Conservation (phyloP, 73 alveolate species). For the Tetrahymena borealis region DNA sequence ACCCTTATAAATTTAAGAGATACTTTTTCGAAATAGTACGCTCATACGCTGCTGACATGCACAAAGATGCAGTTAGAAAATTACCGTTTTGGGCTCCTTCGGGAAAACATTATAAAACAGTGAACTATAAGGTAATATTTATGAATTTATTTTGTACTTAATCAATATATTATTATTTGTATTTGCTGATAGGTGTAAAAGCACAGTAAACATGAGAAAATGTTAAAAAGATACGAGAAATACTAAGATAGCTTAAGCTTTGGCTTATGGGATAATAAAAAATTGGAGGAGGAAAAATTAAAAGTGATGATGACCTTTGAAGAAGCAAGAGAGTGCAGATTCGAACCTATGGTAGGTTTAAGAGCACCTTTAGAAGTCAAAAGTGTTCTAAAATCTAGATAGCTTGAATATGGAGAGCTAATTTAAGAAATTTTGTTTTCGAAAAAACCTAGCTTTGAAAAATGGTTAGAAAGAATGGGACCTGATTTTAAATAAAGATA, state of each 20-base stretch:
- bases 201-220: slow-evolving; percentile 20
- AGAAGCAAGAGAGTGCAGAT: slow-evolving; percentile 90
- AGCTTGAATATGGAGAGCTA: slow-evolving; percentile 12
- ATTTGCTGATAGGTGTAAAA: slow-evolving; percentile 9
- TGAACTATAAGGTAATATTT: slow-evolving; percentile 14
- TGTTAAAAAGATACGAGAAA: neutral
- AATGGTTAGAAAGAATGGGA: slow-evolving; percentile 31
- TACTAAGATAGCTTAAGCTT: slow-evolving; percentile 9
- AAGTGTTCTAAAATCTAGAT: neutral
- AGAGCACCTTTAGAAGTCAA: slow-evolving; percentile 30
- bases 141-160: neutral
- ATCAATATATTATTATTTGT: too few species aligned
- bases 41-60: slow-evolving; percentile 25
- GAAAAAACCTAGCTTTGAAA: slow-evolving; percentile 16
- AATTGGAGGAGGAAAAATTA: slow-evolving; percentile 50
- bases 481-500: slow-evolving; percentile 26
- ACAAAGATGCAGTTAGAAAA: slow-evolving; percentile 22
- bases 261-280: slow-evolving; percentile 48
- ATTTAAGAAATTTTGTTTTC: slow-evolving; percentile 8
- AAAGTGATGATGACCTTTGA: slow-evolving; percentile 81
- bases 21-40: slow-evolving; percentile 55
- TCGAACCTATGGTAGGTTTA: slow-evolving; percentile 85
- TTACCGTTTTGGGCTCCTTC: slow-evolving; percentile 45
- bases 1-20: slow-evolving; percentile 59
- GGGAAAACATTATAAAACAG: slow-evolving; percentile 17